These are phyloP conservation scores for Citrus mangshanensis DNA, from an alignment of 345 rosid species.

Conservation along the genomic window DNA sequence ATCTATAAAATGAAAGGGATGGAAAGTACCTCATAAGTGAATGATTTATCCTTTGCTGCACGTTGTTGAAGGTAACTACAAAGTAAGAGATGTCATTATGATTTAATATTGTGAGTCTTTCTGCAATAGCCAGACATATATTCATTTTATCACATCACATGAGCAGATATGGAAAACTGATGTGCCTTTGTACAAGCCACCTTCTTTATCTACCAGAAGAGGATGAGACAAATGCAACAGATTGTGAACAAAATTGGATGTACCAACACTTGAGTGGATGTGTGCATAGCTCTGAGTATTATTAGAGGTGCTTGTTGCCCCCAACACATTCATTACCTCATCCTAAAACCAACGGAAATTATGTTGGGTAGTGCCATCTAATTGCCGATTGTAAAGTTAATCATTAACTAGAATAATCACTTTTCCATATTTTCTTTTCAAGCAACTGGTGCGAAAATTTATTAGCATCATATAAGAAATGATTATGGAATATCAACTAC, in stretches of 20 bases:
- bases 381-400: too few species aligned
- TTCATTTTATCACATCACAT: constrained; percentile 6
- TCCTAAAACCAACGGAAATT: neutral
- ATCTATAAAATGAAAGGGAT: constrained; percentile 11
- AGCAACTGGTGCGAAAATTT: neutral
- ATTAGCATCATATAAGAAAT: neutral
- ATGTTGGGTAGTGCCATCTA: neutral
- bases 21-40: constrained; percentile 80
- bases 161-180: constrained; percentile 3
- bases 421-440: neutral
- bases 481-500: neutral
- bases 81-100: constrained; percentile 20
- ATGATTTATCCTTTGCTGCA: constrained; percentile 69
- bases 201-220: neutral
- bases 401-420: neutral
- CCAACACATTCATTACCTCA: neutral
- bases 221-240: neutral
- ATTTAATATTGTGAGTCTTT: neutral
- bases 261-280: neutral
- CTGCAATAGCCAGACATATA: neutral
- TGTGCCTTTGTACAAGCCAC: neutral
- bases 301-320: neutral
- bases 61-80: constrained; percentile 86
- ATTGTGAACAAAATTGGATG: neutral
- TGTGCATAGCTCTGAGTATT: neutral